Base-by-base conservation (phyloP, 2,329 filamentous ascomycete species). In the Fusarium sp. region DNA sequence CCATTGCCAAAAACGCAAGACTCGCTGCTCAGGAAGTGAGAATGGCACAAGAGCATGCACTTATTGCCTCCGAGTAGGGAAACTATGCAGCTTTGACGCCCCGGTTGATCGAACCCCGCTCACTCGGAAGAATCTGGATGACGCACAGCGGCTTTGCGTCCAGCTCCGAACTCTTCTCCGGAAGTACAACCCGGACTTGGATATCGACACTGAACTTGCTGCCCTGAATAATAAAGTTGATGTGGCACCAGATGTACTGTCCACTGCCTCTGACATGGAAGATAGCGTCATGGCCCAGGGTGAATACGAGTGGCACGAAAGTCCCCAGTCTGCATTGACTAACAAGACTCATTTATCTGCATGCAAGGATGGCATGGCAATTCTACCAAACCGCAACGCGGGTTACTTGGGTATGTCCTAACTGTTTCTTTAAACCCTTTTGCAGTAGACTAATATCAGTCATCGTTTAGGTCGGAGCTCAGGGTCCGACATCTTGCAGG, bases 121-220 rank as follows among this genome's bases (percentile, higher is more conserved):
- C 51, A 81, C 77, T 5, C 68, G 79, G n/a, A 76, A 76, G 57
- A 81, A 81, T 55, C 73, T 81, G 6, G 77, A 80, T 57, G 72
- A 72, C 13, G 75, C 75, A 3, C 76, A 81, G 62, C 68, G 69
- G 27, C 72, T 54, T n/a, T 66, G 76, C 47, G 54, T 64, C 18
- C 72, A 75, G 43, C 71, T 79, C 16, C 68, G 77, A 56, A 61
- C 55, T 4, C 68, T 80, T 28, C 53, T 80, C 12, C 73, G 62
- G 11, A 72, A 71, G 11, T 63, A 77, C 13, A 71, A 77, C 31
- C 77, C 76, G 6, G 73, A 69, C 6, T 62, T 78, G 11, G 68
- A 78, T 34, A 68, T 79, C 28, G 72, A 77, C 3, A 62, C 64
- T 10, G 66, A 55, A 10, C 18, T 69, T 18, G 54, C 53, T 6